Base-by-base conservation (phyloP, 2,329 filamentous ascomycete species). In the Fusarium secorum region DNA sequence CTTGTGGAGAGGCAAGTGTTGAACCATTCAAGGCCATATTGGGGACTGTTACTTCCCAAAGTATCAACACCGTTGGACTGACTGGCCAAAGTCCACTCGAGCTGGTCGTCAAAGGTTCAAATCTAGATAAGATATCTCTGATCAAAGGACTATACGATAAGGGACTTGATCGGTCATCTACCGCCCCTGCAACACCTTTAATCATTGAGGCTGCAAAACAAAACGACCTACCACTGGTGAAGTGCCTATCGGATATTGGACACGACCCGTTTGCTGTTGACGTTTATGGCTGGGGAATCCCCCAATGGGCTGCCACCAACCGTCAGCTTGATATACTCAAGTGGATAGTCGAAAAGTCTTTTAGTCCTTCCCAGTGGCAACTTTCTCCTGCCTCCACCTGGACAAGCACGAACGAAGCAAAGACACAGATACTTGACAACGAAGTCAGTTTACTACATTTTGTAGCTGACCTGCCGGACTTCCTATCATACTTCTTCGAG, bases 371-470 rank as follows among this genome's bases (percentile, higher is more conserved):
- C 4, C 26, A 45, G 3, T 65, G 64, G 55, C 38, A 52, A 14
- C 5, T 20, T 10, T 5, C 18, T 45, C 18, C 24, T 0, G 0
- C 1, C 15, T 18, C 38, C 20, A 10, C 22, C 7, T 24, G 7
- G 20, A 2, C 7, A 4, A 42, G 11, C 24, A 3, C 14, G 6
- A 22, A 30, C 4, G 5, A 20, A 9, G 14, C n/a, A 22, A 4
- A 5, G 10, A 26, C 4, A 11, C 17, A 28, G 9, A 22, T 3
- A 10, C 7, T 42, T 5, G 26, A 54, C 7, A 1, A 55, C 18
- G 8, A 22, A 9, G 26, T 45, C 7, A 55, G 44, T 33, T n/a
- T 67, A 14, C n/a, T 64, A 22, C 54, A 64, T 24, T 6, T 67
- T 17, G 38, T 28, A 8, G 46, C 59, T 9, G 17, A 38, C 11